These are phyloP conservation scores for Chrysochromulina parva DNA, from an alignment of 78 protist genomes.

Conservation along the genomic window DNA sequence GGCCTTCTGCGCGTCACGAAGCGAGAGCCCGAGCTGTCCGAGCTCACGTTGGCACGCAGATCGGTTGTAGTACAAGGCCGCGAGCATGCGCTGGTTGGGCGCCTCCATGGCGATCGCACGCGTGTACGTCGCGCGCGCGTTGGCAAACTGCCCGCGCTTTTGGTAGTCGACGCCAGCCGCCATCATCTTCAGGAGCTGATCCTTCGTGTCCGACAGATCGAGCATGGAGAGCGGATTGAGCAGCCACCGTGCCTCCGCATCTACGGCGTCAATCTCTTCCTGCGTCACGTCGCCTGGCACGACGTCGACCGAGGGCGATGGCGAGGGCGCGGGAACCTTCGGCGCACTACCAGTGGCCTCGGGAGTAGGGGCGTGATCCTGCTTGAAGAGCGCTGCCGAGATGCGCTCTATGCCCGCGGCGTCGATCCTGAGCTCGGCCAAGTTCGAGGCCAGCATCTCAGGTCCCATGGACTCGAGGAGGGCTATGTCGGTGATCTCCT, in stretches of 20 bases:
- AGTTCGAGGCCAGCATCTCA: background rate
- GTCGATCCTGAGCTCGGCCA: background rate
- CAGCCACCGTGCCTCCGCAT: background rate
- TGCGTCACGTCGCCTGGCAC: background rate
- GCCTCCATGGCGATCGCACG: background rate
- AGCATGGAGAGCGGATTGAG: background rate
- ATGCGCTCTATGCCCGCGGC: background rate
- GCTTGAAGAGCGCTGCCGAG: background rate
- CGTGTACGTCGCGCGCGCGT: background rate
- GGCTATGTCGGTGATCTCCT: background rate
- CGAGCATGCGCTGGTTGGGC: background rate
- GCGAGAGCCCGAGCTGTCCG: background rate
- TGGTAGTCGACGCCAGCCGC: background rate
- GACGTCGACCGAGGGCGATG: no score
- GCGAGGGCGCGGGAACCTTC: background rate
- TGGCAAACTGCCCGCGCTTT: background rate
- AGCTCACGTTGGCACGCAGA: background rate
- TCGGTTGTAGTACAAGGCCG: slow-evolving; percentile 6
- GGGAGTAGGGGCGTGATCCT: background rate
- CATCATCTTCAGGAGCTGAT: background rate
- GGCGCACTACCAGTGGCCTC: background rate
- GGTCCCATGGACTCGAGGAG: background rate
- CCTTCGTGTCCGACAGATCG: no score
- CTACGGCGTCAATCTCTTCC: background rate
- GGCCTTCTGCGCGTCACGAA: background rate